Evolutionary conservation across 345 rosid species (phyloP).

Genomic region (Salix udensis): DNA sequence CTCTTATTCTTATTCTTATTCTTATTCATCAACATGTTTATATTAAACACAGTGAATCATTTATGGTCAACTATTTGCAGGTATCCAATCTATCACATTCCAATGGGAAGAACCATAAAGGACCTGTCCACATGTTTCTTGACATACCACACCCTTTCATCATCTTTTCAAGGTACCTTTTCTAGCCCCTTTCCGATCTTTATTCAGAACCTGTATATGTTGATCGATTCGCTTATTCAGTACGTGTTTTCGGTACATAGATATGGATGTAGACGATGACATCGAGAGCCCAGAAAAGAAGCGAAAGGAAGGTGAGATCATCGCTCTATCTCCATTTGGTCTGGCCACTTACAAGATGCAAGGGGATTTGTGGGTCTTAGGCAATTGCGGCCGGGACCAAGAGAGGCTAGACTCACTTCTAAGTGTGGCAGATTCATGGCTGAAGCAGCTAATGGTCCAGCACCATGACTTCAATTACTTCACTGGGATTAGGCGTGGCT

Average conservation of each 20-base stretch:
- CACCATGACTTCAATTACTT: conserved; percentile 97
- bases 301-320: conserved; percentile 61
- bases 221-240: not conserved
- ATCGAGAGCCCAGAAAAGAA: conserved; percentile 37
- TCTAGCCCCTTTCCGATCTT: not conserved
- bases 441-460: conserved; percentile 89
- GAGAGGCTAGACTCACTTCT: conserved; percentile 71
- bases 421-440: conserved; percentile 98
- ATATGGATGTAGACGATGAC: conserved; percentile 74
- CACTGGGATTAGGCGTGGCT: conserved; percentile 67
- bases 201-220: too few relatives aligned
- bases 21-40: not conserved
- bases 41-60: not conserved
- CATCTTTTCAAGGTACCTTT: conserved; percentile 80
- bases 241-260: conserved; percentile 18
- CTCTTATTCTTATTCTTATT: not conserved
- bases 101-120: conserved; percentile 97
- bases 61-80: conserved; percentile 28
- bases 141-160: conserved; percentile 92
- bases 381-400: conserved; percentile 71
- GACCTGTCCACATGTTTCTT: conserved; percentile 96
- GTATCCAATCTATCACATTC: conserved; percentile 98
- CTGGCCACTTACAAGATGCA: conserved; percentile 99
- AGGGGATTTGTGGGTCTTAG: conserved; percentile 86
- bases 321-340: conserved; percentile 79